These are phyloP conservation scores for Saccharomycopsis sp. DNA, from an alignment of 805 yeast species.

Conservation along the genomic window DNA sequence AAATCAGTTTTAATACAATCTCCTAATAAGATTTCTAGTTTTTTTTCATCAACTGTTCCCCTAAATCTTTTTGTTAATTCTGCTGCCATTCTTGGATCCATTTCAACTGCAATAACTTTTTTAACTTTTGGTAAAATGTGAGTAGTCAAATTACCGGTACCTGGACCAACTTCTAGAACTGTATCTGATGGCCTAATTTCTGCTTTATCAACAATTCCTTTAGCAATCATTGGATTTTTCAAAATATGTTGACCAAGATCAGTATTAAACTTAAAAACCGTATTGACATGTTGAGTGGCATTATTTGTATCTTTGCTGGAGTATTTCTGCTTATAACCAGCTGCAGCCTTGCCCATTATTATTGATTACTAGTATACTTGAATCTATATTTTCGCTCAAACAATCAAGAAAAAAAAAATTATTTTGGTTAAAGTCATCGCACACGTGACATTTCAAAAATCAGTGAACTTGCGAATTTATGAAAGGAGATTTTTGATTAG, in stretches of 20 bases:
- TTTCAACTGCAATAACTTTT: conserved; percentile 92
- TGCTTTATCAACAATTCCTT: conserved; percentile 96
- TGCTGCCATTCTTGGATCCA: conserved; percentile 99
- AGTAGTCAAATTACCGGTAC: conserved; percentile 96
- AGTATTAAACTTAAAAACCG: conserved; percentile 94
- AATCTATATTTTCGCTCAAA: background rate
- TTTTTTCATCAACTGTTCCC: conserved; percentile 90
- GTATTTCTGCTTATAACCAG: conserved; percentile 12
- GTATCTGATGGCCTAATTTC: conserved; percentile 84
- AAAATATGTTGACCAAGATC: conserved; percentile 94
- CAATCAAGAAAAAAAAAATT: background rate
- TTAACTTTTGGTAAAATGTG: conserved; percentile 85
- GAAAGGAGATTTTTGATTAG: no score
- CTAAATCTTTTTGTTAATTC: conserved; percentile 95
- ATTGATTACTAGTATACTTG: no score
- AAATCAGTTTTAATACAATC: conserved; percentile 93
- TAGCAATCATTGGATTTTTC: conserved; percentile 93
- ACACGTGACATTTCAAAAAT: no score
- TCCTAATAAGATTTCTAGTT: conserved; percentile 83
- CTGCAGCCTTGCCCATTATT: conserved; percentile 15
- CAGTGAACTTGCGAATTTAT: no score
- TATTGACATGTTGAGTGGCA: conserved; percentile 59
- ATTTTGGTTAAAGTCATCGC: no score
- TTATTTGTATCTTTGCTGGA: conserved; percentile 38
- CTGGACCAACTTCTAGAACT: conserved; percentile 96